A percentile compares a stretch with the other conserved stretches of the same genome.
Conservation (phyloP, 306 rosid genomes). For the Senna tora region DNA sequence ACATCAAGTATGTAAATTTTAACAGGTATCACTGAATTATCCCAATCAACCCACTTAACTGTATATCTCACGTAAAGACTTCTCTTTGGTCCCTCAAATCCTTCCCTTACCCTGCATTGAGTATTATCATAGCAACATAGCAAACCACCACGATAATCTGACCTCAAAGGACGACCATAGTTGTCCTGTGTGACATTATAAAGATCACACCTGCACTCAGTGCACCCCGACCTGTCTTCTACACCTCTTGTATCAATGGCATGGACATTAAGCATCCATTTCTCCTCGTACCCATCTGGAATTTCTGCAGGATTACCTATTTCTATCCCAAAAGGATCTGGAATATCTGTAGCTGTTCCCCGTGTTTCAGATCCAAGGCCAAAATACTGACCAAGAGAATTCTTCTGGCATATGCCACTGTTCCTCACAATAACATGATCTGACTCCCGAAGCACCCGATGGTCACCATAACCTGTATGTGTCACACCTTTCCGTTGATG, state of each 20-base stretch:
- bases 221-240: not conserved
- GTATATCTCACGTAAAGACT: not conserved
- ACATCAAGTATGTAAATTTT: not conserved
- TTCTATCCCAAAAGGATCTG: conserved; percentile 14
- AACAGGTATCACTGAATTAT: not conserved
- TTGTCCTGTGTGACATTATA: not conserved
- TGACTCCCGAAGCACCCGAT: too few species aligned
- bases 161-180: not conserved
- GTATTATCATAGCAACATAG: not conserved
- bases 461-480: too few species aligned
- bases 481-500: not conserved
- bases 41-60: not conserved
- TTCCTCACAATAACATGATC: not conserved
- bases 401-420: not conserved
- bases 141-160: not conserved
- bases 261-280: conserved; percentile 18
- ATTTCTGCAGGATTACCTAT: conserved; percentile 1
- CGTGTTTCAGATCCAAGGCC: conserved; percentile 11
- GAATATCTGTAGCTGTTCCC: not conserved
- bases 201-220: conserved; percentile 3
- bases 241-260: conserved; percentile 30
- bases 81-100: not conserved
- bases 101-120: not conserved
- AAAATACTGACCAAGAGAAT: conserved; percentile 1
- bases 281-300: conserved; percentile 2